A percentile compares a stretch with the other conserved stretches of the same genome.
Conservation (phyloP, 768 basidiomycete species). For the Amanita pallidorosea region DNA sequence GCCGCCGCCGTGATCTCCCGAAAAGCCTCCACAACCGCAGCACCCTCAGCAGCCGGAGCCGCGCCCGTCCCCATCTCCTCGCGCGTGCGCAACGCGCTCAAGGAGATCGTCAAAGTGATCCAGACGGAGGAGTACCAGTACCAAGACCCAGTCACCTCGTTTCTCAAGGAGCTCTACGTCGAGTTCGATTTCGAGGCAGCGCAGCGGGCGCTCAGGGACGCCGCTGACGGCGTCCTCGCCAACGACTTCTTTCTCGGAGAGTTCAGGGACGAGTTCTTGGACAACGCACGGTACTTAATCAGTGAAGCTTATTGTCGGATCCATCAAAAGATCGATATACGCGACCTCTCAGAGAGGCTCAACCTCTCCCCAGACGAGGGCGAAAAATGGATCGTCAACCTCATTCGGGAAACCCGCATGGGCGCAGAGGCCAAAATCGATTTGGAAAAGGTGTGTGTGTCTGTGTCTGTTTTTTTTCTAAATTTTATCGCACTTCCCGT, state of each 20-base stretch:
- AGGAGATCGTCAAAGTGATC: constrained; percentile 88
- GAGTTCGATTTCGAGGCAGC: constrained; percentile 97
- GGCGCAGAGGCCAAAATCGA: constrained; percentile 97
- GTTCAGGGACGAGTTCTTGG: constrained; percentile 89
- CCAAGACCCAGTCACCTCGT: constrained; percentile 84
- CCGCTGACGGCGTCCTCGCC: constrained; percentile 64
- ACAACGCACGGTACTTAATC: constrained; percentile 92
- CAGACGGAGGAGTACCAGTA: constrained; percentile 96
- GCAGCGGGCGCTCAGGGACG: constrained; percentile 66
- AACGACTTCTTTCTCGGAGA: constrained; percentile 93
- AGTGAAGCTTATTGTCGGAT: constrained; percentile 98
- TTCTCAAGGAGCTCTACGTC: constrained; percentile 87
- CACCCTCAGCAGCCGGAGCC: constrained; percentile 11
- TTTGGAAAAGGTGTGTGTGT: constrained; percentile 85
- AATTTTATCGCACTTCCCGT: no score
- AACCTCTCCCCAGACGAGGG: constrained; percentile 93
- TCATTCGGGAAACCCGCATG: constrained; percentile 95
- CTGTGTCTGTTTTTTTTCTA: no score
- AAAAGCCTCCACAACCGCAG: constrained; percentile 40
- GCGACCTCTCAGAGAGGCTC: constrained; percentile 86
- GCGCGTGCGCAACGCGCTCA: constrained; percentile 79
- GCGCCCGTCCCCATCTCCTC: constrained; percentile 39
- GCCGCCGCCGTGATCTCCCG: constrained; percentile 89
- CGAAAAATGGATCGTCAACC: constrained; percentile 99
- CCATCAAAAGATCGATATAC: constrained; percentile 86